phyloP scores from a whole-genome alignment of 441 rosid species.

The Sinapis alba region DNA sequence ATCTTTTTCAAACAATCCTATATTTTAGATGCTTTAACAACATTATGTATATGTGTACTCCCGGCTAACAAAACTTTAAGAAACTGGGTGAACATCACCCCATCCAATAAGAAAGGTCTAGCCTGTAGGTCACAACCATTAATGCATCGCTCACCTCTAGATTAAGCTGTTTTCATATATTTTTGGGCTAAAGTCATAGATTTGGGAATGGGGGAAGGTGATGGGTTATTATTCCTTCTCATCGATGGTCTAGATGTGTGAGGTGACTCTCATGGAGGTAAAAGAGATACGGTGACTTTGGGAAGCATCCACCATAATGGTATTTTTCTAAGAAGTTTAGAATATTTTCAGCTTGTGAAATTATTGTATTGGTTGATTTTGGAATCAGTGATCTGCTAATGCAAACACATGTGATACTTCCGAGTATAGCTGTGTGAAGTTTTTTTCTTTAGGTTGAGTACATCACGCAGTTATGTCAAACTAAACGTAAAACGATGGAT shows the following conservation, averaged over 20 bases:
- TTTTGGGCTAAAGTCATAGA: too few species aligned
- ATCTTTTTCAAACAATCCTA: background rate
- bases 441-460: constrained; percentile 1
- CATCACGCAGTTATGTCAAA: background rate
- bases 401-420: background rate
- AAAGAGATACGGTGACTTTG: background rate
- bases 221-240: constrained; percentile 30
- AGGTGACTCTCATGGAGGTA: constrained; percentile 31
- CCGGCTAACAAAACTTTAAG: too few species aligned
- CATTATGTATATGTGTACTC: too few species aligned
- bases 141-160: too few species aligned
- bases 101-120: too few species aligned
- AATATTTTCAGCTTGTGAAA: background rate
- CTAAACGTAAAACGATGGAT: background rate
- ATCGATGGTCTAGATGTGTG: constrained; percentile 40
- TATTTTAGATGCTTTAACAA: constrained; percentile 20
- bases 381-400: background rate
- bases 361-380: background rate
- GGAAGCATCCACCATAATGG: background rate
- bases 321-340: background rate
- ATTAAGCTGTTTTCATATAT: too few species aligned
- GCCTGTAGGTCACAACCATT: too few species aligned
- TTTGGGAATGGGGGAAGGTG: constrained; percentile 26
- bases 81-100: too few species aligned
- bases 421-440: constrained; percentile 5